A percentile compares a stretch with the other conserved stretches of the same genome.
Conservation (phyloP, 306 rosid species). For the Cicer arietinum region DNA sequence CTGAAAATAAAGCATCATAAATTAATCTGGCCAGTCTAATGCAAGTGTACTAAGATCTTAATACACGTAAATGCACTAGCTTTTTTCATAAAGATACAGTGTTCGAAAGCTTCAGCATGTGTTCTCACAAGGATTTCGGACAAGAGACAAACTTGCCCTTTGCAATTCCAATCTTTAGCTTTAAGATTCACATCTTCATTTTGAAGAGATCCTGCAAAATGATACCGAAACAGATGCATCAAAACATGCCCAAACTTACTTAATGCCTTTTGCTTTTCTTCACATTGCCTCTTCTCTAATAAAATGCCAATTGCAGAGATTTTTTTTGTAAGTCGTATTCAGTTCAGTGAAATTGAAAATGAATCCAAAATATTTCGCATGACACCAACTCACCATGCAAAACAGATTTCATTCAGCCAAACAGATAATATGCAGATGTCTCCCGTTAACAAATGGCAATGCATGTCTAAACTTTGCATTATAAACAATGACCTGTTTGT, state of each 20-base stretch:
- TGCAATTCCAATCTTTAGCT: slow-evolving; percentile 52
- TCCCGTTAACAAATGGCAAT: slow-evolving; percentile 4
- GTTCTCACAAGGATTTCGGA: slow-evolving; percentile 58
- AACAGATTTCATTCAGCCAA: slow-evolving; percentile 5
- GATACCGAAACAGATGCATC: neutral
- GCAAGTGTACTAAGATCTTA: slow-evolving; percentile 45
- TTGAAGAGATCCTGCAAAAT: slow-evolving; percentile 52
- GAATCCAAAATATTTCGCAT: neutral
- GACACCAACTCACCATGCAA: neutral
- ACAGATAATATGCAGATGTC: neutral
- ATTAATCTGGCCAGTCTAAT: slow-evolving; percentile 56
- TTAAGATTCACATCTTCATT: slow-evolving; percentile 55
- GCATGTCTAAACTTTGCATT: neutral
- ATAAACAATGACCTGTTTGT: slow-evolving; percentile 3
- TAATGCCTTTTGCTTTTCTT: neutral
- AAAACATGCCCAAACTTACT: slow-evolving; percentile 6
- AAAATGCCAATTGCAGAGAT: neutral
- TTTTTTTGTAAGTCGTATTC: neutral
- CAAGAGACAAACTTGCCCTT: slow-evolving; percentile 50
- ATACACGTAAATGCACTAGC: slow-evolving; percentile 55
- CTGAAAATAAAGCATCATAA: slow-evolving; percentile 40
- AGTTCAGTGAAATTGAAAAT: neutral
- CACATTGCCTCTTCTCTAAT: neutral
- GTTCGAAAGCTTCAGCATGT: slow-evolving; percentile 59
- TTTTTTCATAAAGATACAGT: slow-evolving; percentile 52